Evolutionary conservation across 805 yeast species (phyloP).

Genomic region (Metschnikowia cerradonensis): DNA sequence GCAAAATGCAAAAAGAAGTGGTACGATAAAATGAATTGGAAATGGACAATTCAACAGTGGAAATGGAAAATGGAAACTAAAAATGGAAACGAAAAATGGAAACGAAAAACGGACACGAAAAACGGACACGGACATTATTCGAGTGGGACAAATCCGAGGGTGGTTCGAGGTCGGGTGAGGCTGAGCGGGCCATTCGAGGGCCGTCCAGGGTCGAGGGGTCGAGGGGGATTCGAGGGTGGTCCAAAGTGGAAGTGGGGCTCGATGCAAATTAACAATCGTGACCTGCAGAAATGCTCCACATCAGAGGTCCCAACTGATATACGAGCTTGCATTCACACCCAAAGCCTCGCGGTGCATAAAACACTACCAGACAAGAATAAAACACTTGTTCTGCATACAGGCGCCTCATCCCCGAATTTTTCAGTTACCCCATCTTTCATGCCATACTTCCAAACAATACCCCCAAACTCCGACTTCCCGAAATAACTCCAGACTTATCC

Average conservation of each 20-base stretch:
- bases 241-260: no score
- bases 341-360: neutral
- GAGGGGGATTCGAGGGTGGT: no score
- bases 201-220: no score
- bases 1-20: no score
- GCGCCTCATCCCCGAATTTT: constrained; percentile 3
- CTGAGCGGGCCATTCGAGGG: no score
- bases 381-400: neutral
- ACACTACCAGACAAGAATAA: neutral
- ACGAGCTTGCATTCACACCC: neutral
- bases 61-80: neutral
- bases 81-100: neutral
- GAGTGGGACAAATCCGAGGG: no score
- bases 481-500: neutral
- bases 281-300: no score
- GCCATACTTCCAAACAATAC: neutral
- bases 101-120: neutral
- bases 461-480: neutral
- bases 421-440: neutral
- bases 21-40: neutral
- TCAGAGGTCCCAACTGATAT: no score
- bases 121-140: no score
- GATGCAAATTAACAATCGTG: no score
- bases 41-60: neutral
- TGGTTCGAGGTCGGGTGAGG: no score